Conservation (phyloP, 2,329 filamentous ascomycete genomes). For the Elsinoe arachidis region DNA sequence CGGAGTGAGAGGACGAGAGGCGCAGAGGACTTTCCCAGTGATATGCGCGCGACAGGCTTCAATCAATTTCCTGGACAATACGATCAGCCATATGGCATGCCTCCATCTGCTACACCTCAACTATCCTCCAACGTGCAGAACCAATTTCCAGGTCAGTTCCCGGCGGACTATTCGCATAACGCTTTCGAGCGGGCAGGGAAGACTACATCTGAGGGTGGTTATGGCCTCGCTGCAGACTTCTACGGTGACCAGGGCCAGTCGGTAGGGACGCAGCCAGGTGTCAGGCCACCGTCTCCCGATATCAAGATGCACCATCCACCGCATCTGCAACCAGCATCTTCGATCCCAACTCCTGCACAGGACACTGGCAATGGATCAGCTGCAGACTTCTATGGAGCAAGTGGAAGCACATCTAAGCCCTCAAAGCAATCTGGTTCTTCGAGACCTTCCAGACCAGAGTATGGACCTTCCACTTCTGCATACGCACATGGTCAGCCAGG, state of each 20-base stretch:
- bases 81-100: conserved; percentile 18
- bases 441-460: conserved; percentile 19
- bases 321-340: conserved; percentile 47
- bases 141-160: conserved; percentile 53
- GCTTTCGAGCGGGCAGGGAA: conserved; percentile 36
- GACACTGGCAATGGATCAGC: conserved; percentile 54
- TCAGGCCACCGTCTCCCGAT: conserved; percentile 44
- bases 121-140: conserved; percentile 27
- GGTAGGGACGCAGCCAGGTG: conserved; percentile 51
- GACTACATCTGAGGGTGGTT: conserved; percentile 25
- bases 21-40: conserved; percentile 15
- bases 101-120: conserved; percentile 12
- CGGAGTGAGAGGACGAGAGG: conserved; percentile 16
- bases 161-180: conserved; percentile 34
- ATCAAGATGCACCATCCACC: conserved; percentile 45
- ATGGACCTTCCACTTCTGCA: conserved; percentile 24
- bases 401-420: conserved; percentile 22
- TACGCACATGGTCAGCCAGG: conserved; percentile 38
- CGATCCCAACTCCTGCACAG: conserved; percentile 44
- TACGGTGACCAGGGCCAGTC: conserved; percentile 56
- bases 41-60: conserved; percentile 18
- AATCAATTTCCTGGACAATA: conserved; percentile 27
- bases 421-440: conserved; percentile 37
- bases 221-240: conserved; percentile 50
- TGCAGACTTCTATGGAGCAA: conserved; percentile 44